Evolutionary conservation across 192 early-diverging fungal species (phyloP).

Genomic region (Backusella australiensis): DNA sequence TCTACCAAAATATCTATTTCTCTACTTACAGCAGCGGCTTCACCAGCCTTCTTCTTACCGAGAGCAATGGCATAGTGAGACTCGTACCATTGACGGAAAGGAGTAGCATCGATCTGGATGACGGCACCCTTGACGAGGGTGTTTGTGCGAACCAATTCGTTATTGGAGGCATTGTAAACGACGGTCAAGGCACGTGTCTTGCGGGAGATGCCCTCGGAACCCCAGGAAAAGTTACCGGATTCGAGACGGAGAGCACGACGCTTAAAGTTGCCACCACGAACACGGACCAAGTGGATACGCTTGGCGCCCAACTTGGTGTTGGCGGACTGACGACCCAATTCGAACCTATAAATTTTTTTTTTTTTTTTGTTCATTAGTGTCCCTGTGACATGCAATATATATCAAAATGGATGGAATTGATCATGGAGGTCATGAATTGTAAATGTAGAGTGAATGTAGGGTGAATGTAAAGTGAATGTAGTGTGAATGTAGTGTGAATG

Average conservation of each 20-base stretch:
- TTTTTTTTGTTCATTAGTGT: too few species aligned
- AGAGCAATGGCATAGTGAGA: constrained; percentile 90
- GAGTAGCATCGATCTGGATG: constrained; percentile 97
- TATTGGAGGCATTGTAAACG: constrained; percentile 99
- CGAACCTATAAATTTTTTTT: constrained; percentile 56
- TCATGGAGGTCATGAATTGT: too few species aligned
- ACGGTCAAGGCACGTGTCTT: constrained; percentile 96
- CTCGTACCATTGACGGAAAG: constrained; percentile 99
- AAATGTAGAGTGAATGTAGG: too few species aligned
- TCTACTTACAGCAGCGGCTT: constrained; percentile 38
- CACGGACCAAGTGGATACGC: constrained; percentile 95
- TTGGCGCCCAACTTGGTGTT: constrained; percentile 97
- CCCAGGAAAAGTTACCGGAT: constrained; percentile 97
- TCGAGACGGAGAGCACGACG: constrained; percentile 98
- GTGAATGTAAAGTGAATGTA: too few species aligned
- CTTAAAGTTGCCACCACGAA: constrained; percentile 99
- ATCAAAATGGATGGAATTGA: too few species aligned
- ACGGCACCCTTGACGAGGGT: constrained; percentile 98
- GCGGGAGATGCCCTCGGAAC: constrained; percentile 90
- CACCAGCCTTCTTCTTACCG: constrained; percentile 71
- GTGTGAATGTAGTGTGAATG: too few species aligned
- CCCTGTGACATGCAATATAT: too few species aligned
- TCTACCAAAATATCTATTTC: not conserved
- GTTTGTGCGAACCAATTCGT: constrained; percentile 99
- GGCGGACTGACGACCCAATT: constrained; percentile 97